These are phyloP conservation scores for Candida boleticola DNA, from an alignment of 805 yeast genomes.

Conservation along the genomic window DNA sequence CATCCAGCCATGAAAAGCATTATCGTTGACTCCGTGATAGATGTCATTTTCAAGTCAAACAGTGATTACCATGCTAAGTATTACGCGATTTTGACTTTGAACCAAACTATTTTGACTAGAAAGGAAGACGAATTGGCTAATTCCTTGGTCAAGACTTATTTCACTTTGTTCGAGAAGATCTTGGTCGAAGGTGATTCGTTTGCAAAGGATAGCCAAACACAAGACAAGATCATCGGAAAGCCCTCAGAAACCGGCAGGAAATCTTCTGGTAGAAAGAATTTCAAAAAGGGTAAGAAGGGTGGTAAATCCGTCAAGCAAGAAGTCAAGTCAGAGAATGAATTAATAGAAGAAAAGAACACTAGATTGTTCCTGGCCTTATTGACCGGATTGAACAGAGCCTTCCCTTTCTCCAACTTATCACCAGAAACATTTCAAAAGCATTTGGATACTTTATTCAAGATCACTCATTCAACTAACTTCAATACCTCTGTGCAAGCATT, in stretches of 20 bases:
- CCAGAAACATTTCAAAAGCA: slow-evolving; percentile 70
- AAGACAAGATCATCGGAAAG: slow-evolving; percentile 45
- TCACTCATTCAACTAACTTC: slow-evolving; percentile 92
- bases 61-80: slow-evolving; percentile 83
- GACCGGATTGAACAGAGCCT: slow-evolving; percentile 94
- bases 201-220: slow-evolving; percentile 36
- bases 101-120: slow-evolving; percentile 86
- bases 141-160: slow-evolving; percentile 76
- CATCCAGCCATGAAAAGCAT: slow-evolving; percentile 96
- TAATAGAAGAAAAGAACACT: slow-evolving; percentile 75
- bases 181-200: slow-evolving; percentile 62
- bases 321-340: slow-evolving; percentile 61
- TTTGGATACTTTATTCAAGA: slow-evolving; percentile 78
- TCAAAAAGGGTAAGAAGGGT: slow-evolving; percentile 84
- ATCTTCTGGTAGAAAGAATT: slow-evolving; percentile 54
- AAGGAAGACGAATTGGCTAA: slow-evolving; percentile 82
- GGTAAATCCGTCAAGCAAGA: slow-evolving; percentile 68
- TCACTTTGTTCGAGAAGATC: slow-evolving; percentile 80
- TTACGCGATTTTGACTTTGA: slow-evolving; percentile 82
- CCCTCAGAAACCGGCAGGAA: slow-evolving; percentile 53
- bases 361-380: slow-evolving; percentile 85
- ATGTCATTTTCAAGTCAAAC: slow-evolving; percentile 68
- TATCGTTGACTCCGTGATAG: slow-evolving; percentile 75
- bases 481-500: slow-evolving; percentile 93
- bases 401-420: slow-evolving; percentile 82